A percentile compares a stretch with the other conserved stretches of the same genome.
Conservation (phyloP, 2,329 filamentous ascomycete genomes). For the Botrytis deweyae region DNA sequence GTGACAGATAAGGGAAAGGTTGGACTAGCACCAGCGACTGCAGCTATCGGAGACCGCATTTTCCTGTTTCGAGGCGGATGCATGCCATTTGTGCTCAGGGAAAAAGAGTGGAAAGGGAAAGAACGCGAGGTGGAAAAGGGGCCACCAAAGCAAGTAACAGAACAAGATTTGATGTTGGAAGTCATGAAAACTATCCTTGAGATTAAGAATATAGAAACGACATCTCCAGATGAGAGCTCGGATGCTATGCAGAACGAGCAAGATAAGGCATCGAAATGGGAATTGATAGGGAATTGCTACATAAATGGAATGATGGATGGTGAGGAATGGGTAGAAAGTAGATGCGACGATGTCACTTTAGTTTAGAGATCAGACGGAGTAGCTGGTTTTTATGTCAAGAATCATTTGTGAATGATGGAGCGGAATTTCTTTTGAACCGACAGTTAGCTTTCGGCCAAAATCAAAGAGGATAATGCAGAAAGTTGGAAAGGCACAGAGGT, state of each 20-base stretch:
- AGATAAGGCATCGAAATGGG: neutral
- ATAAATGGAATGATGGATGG: neutral
- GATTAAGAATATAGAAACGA: neutral
- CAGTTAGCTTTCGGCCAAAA: accelerated
- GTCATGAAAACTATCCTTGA: neutral
- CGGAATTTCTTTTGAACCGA: neutral
- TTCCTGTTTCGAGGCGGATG: neutral
- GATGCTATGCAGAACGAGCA: neutral
- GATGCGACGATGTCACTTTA: neutral
- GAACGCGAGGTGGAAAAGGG: neutral
- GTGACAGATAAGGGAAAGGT: neutral
- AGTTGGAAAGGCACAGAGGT: neutral
- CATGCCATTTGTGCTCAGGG: neutral
- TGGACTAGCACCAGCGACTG: neutral
- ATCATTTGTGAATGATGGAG: too few relatives aligned
- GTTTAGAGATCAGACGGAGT: neutral
- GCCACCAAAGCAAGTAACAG: neutral
- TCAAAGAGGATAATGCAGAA: too few relatives aligned
- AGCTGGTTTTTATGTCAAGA: neutral
- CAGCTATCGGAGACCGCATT: neutral
- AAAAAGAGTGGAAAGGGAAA: neutral
- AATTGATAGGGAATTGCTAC: neutral
- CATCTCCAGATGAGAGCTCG: neutral
- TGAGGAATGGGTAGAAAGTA: neutral
- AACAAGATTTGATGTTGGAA: neutral